Conservation (phyloP, 1,139 yeast genomes). For the Casaregolazyma lundiana region DNA sequence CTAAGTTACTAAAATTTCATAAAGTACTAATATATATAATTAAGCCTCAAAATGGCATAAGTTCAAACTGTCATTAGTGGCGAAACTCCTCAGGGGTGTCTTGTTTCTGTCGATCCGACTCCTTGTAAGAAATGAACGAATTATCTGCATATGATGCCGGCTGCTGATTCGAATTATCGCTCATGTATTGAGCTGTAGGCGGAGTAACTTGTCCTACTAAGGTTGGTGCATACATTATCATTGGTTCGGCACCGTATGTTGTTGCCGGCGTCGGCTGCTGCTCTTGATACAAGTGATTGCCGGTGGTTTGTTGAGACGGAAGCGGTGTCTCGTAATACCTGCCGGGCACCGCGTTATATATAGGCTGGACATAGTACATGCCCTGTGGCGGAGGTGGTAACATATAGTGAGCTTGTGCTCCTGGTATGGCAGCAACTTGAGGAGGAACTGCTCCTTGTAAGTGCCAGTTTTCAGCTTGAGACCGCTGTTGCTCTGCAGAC, state of each 20-base stretch:
- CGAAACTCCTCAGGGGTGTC: no score
- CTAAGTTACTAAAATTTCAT: not conserved
- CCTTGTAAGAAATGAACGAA: not conserved
- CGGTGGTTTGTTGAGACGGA: not conserved
- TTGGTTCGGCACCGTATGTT: not conserved
- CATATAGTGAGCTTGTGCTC: not conserved
- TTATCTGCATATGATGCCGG: not conserved
- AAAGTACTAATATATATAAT: not conserved
- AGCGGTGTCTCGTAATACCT: not conserved
- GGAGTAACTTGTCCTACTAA: not conserved
- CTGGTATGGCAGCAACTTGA: not conserved
- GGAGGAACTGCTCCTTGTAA: not conserved
- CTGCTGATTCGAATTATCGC: not conserved
- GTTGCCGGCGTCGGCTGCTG: not conserved
- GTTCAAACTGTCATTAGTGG: not conserved
- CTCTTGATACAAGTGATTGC: not conserved
- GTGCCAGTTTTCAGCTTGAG: not conserved
- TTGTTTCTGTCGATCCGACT: not conserved
- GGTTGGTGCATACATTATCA: not conserved
- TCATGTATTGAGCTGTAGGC: not conserved
- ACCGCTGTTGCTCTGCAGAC: slow-evolving; percentile 7
- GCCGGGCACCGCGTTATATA: not conserved
- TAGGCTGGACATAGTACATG: not conserved
- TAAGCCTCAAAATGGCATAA: not conserved
- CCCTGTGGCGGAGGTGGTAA: not conserved